Evolutionary conservation across 179 eudicot genomes (phyloP).

Genomic region (Beta lomatogona): DNA sequence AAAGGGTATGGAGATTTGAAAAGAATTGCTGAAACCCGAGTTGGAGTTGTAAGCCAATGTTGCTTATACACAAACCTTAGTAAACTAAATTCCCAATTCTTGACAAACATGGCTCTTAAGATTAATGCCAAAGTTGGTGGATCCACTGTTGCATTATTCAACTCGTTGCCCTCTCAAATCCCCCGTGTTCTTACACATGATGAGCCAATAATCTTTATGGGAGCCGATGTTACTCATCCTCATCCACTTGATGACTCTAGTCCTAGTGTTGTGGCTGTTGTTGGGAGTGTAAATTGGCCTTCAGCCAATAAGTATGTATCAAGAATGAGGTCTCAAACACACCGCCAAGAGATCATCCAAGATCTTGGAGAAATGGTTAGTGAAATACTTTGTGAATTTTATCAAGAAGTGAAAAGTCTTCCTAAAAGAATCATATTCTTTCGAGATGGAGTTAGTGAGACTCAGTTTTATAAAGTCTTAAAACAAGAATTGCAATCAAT

Average conservation of each 20-base stretch:
- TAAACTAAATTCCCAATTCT: conserved; percentile 68
- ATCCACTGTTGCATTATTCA: conserved; percentile 77
- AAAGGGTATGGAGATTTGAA: conserved; percentile 91
- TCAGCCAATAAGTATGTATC: conserved; percentile 82
- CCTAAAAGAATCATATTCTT: conserved; percentile 78
- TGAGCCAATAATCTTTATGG: conserved; percentile 86
- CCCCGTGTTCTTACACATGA: conserved; percentile 61
- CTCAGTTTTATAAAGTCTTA: conserved; percentile 87
- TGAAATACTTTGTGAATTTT: conserved; percentile 69
- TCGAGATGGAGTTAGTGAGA: conserved; percentile 94
- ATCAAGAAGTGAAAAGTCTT: conserved; percentile 48
- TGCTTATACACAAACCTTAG: conserved; percentile 76
- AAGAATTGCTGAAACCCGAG: conserved; percentile 82
- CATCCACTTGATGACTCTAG: conserved; percentile 88
- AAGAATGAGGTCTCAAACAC: conserved; percentile 88
- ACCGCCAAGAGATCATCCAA: conserved; percentile 85
- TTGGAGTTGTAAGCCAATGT: conserved; percentile 86
- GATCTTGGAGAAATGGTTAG: conserved; percentile 73
- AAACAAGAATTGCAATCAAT: conserved; percentile 72
- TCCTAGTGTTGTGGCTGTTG: conserved; percentile 96
- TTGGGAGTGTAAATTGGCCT: conserved; percentile 91
- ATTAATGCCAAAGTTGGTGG: conserved; percentile 97
- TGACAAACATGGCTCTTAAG: conserved; percentile 88
- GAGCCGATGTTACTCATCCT: conserved; percentile 96
- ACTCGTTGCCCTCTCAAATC: conserved; percentile 70